phyloP scores from a whole-genome alignment of 2,329 filamentous ascomycete species.

The Alternaria consortialis region DNA sequence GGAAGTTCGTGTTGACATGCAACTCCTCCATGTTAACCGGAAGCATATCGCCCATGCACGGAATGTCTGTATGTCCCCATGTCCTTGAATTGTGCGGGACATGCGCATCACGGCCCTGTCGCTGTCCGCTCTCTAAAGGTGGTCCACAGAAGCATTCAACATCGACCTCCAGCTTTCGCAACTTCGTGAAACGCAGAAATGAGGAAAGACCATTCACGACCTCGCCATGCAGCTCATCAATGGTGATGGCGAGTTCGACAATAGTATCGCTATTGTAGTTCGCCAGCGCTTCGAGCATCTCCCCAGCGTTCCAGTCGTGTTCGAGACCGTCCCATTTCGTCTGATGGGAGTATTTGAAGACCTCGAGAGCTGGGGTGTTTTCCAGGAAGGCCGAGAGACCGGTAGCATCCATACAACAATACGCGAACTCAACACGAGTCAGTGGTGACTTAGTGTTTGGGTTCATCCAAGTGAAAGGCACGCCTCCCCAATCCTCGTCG shows the following conservation, averaged over 20 bases:
- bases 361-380: conserved; percentile 36
- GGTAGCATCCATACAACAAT: conserved; percentile 44
- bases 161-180: conserved; percentile 43
- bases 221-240: conserved; percentile 43
- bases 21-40: conserved; percentile 39
- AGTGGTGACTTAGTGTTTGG: conserved; percentile 31
- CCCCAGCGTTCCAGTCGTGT: conserved; percentile 47
- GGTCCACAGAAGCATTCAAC: conserved; percentile 45
- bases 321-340: conserved; percentile 45
- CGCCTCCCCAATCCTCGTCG: conserved; percentile 43
- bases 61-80: conserved; percentile 44
- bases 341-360: conserved; percentile 48
- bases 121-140: conserved; percentile 46
- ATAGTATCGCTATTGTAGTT: conserved; percentile 35
- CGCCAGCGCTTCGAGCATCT: conserved; percentile 39
- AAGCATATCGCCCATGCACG: conserved; percentile 48
- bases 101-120: conserved; percentile 27
- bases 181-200: conserved; percentile 34
- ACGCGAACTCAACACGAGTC: conserved; percentile 42
- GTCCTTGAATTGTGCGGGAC: conserved; percentile 30
- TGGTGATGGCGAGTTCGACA: conserved; percentile 42
- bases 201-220: conserved; percentile 46
- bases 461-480: conserved; percentile 39
- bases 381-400: conserved; percentile 35
- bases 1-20: conserved; percentile 44